phyloP scores from a whole-genome alignment of 345 rosid genomes.

The Eucalyptus camaldulensis region DNA sequence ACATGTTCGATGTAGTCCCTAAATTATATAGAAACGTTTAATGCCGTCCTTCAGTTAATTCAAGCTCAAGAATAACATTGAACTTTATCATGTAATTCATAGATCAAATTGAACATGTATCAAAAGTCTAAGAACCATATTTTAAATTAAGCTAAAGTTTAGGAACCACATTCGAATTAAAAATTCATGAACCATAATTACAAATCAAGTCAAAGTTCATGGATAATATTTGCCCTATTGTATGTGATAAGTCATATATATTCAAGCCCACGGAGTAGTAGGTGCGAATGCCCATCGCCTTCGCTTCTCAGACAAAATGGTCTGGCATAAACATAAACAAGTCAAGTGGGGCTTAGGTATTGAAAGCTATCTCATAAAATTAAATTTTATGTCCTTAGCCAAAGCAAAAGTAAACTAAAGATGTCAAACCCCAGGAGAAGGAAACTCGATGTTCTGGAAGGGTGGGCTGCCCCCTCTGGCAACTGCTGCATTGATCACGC shows the following conservation, averaged over 20 bases:
- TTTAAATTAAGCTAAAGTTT: no score
- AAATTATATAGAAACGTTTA: no score
- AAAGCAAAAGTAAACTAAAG: background rate
- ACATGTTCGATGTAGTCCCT: accelerated
- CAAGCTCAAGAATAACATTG: accelerated
- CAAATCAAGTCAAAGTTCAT: background rate
- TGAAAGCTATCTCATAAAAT: background rate
- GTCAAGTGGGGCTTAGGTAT: background rate
- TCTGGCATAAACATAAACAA: background rate
- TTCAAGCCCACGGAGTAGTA: background rate
- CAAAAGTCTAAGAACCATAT: no score
- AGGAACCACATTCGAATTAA: no score
- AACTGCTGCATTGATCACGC: background rate
- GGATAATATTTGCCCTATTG: accelerated
- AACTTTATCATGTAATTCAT: no score
- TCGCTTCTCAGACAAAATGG: background rate
- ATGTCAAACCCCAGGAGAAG: background rate
- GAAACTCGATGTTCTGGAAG: background rate
- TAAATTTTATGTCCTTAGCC: background rate
- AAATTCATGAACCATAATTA: accelerated
- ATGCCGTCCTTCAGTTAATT: no score
- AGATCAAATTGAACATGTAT: no score
- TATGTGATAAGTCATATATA: background rate
- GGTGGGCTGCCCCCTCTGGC: background rate
- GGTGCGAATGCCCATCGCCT: background rate